phyloP scores from a whole-genome alignment of 805 yeast species.

The Wickerhamiella azymoides region DNA sequence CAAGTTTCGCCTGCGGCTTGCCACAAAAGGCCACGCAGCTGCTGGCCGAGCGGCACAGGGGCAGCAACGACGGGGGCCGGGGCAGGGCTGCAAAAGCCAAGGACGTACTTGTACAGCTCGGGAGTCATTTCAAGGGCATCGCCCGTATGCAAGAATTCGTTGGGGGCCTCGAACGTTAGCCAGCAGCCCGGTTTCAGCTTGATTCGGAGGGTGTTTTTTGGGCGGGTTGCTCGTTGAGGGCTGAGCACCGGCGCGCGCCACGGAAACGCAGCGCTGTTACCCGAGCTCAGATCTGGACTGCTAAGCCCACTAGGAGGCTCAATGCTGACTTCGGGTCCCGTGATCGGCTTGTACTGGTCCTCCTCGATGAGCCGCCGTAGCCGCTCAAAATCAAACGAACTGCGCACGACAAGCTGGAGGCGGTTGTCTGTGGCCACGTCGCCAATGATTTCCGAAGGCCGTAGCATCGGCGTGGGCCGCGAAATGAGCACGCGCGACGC shows the following conservation, averaged over 20 bases:
- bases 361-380: constrained; percentile 8
- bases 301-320: background rate
- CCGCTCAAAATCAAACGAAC: constrained; percentile 5
- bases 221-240: constrained; percentile 1
- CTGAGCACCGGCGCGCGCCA: constrained; percentile 1
- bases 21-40: background rate
- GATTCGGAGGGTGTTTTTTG: background rate
- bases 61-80: background rate
- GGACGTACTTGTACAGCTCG: background rate
- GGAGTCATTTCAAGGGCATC: background rate
- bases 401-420: constrained; percentile 8
- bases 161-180: constrained; percentile 1
- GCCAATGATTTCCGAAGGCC: background rate
- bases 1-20: background rate
- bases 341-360: constrained; percentile 1
- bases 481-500: constrained; percentile 1
- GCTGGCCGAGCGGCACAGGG: background rate
- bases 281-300: constrained; percentile 2
- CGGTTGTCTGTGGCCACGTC: background rate
- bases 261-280: constrained; percentile 2
- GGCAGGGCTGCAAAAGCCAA: background rate
- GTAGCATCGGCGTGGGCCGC: constrained; percentile 1
- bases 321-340: background rate
- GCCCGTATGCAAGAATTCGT: background rate
- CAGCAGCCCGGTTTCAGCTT: background rate